Evolutionary conservation across 2,329 filamentous ascomycete species (phyloP), one percentile per base, ranked within the genome.

Genomic region (Fusarium staphyleae): DNA sequence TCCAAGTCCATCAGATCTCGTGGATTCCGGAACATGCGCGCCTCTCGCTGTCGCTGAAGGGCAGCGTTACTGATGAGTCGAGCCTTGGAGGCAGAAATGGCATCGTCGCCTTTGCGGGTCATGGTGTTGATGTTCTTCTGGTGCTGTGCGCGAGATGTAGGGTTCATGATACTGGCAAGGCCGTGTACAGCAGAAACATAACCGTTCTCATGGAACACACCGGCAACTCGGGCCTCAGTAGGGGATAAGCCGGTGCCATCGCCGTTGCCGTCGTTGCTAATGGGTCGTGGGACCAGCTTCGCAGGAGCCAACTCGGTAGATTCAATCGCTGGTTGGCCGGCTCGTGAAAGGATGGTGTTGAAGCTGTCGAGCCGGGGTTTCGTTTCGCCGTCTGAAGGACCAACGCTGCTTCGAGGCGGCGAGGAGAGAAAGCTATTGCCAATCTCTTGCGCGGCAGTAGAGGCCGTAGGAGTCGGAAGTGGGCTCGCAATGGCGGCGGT

Each of bases 21-120:
- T 1, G 70, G 71, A 15, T 68, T 66, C 1, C 68, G 62, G 28
- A 70, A 70, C 46, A 73, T 61, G 43, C 66, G 59, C 9, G 63
- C 55, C 40, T 73, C 71, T 16, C 69, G 57, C 39, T 73, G 71
- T 14, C 68, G 62, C 34, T 72, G 71, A 2, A 73, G 55, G 4
- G 70, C 71, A 9, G 71, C 71, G 30, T 73, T 71, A 51, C 70
- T 72, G n/a, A 74, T 71, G 2, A 74, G 69, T 16, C 68, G 62
- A 5, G 71, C 71, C 41, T 70, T 71, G 1, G 68, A 67, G 3
- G 65, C 66, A 0, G 70, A 62, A 24, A 68, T 67, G 46, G 63
- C 63, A 32, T 65, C 62, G 15, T 68, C 62, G 11, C 67, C 66
- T 44, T 66, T 65, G 8, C 57, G 60, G 22, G 54, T 65, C 57